phyloP scores from a whole-genome alignment of 2,329 filamentous ascomycete species.

The Trichoderma lentiforme region DNA sequence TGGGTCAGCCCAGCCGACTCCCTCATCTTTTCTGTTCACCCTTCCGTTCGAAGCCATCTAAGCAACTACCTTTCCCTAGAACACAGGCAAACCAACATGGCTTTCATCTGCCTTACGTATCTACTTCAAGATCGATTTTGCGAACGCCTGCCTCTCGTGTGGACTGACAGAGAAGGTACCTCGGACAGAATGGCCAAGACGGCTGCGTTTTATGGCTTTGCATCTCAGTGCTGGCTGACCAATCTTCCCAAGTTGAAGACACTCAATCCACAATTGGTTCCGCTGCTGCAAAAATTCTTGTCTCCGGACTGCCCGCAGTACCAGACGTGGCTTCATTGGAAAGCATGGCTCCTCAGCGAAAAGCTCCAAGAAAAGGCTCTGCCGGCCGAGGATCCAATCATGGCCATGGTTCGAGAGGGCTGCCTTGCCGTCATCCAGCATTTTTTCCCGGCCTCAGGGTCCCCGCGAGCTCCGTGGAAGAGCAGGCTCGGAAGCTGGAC shows the following conservation, averaged over 20 bases:
- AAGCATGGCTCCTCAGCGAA: background rate
- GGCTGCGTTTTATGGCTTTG: conserved; percentile 23
- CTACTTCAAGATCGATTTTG: conserved; percentile 17
- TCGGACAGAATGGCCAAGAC: background rate
- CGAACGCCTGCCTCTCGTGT: conserved; percentile 2
- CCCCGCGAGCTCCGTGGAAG: background rate
- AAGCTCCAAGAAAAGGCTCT: background rate
- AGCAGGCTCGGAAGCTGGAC: background rate
- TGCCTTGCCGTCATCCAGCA: conserved; percentile 13
- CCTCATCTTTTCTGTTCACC: conserved; percentile 11
- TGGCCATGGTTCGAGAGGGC: conserved; percentile 14
- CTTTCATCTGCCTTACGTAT: conserved; percentile 23
- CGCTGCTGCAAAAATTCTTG: conserved; percentile 17
- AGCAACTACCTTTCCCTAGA: conserved; percentile 9
- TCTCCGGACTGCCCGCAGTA: conserved; percentile 20
- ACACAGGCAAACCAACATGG: conserved; percentile 23
- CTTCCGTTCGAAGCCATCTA: conserved; percentile 15
- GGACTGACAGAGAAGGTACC: background rate
- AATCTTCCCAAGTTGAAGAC: conserved; percentile 18
- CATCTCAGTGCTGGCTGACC: conserved; percentile 18
- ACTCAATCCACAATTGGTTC: conserved; percentile 15
- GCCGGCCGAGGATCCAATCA: background rate
- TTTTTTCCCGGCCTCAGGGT: background rate
- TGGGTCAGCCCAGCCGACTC: conserved; percentile 1
- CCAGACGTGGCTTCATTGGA: conserved; percentile 19